Percentiles rank a stretch among this genome's conserved stretches.
These are phyloP conservation scores for Purpureocillium takamizusanense DNA, from an alignment of 2,329 filamentous ascomycete genomes.

Conservation along the genomic window DNA sequence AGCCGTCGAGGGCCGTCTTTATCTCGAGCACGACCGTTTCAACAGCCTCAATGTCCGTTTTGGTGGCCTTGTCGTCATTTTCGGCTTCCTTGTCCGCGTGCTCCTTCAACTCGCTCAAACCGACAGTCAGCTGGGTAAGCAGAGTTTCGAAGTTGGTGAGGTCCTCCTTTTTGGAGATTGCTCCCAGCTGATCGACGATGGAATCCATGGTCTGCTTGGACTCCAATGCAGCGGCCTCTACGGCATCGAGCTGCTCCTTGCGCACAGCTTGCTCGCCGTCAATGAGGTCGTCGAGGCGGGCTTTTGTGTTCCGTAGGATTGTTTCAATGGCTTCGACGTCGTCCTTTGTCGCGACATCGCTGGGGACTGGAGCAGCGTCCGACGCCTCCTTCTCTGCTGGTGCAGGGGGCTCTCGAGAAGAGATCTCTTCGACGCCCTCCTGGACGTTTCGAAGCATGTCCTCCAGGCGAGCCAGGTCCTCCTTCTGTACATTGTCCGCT, in stretches of 20 bases:
- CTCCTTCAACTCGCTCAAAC: constrained; percentile 66
- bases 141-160: constrained; percentile 68
- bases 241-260: constrained; percentile 54
- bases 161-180: constrained; percentile 69
- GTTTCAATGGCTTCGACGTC: constrained; percentile 89
- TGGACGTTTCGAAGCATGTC: constrained; percentile 41
- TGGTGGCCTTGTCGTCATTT: constrained; percentile 59
- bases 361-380: constrained; percentile 11
- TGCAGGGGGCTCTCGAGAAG: constrained; percentile 17
- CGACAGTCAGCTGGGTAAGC: constrained; percentile 65
- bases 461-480: constrained; percentile 48
- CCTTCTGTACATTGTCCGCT: constrained; percentile 30
- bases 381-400: constrained; percentile 8
- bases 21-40: constrained; percentile 78
- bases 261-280: constrained; percentile 62
- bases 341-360: constrained; percentile 48
- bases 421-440: constrained; percentile 36
- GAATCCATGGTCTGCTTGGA: constrained; percentile 64
- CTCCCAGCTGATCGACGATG: constrained; percentile 58
- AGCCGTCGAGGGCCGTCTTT: constrained; percentile 67
- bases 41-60: constrained; percentile 73
- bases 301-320: constrained; percentile 81
- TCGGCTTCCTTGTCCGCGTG: constrained; percentile 43
- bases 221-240: constrained; percentile 61
- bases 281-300: constrained; percentile 72